These are phyloP conservation scores for Trichophaea hybrida DNA, from an alignment of 2,329 filamentous ascomycete genomes.

Conservation along the genomic window DNA sequence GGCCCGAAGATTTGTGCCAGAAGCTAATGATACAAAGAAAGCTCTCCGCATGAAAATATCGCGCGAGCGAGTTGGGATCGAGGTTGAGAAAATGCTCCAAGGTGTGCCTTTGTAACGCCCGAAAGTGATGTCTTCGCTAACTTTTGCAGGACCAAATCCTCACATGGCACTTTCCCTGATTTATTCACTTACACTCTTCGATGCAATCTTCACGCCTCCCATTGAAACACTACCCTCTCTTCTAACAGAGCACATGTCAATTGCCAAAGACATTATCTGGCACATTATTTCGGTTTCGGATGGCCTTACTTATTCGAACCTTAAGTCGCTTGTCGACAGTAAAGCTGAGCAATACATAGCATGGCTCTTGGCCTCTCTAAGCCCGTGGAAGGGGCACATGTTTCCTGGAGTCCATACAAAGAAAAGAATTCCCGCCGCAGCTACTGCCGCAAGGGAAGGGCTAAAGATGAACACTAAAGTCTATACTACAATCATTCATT, in stretches of 20 bases:
- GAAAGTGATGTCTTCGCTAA: slow-evolving; percentile 12
- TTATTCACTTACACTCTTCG: slow-evolving; percentile 52
- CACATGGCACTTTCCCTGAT: slow-evolving; percentile 49
- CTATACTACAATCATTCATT: slow-evolving; percentile 50
- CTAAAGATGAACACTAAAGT: slow-evolving; percentile 68
- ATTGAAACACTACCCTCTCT: slow-evolving; percentile 1
- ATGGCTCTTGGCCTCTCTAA: slow-evolving; percentile 62
- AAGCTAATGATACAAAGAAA: slow-evolving; percentile 34
- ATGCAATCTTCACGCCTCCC: slow-evolving; percentile 60
- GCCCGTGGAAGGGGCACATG: slow-evolving; percentile 51
- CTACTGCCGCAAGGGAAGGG: slow-evolving; percentile 56
- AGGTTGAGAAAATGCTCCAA: slow-evolving; percentile 82
- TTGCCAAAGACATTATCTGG: background rate
- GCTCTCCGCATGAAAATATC: slow-evolving; percentile 82
- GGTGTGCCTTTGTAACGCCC: slow-evolving; percentile 34
- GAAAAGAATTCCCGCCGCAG: slow-evolving; percentile 42
- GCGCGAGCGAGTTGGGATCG: slow-evolving; percentile 71
- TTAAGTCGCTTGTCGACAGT: slow-evolving; percentile 44
- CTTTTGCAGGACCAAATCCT: slow-evolving; percentile 41
- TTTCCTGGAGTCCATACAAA: slow-evolving; percentile 31
- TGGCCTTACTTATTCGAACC: slow-evolving; percentile 32
- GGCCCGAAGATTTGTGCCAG: background rate
- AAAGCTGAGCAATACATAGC: slow-evolving; percentile 53
- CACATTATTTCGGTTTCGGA: background rate
- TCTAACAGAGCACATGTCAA: background rate